Conservation (phyloP, 192 early-diverging fungal genomes). For the Powellomyces hirtus region DNA sequence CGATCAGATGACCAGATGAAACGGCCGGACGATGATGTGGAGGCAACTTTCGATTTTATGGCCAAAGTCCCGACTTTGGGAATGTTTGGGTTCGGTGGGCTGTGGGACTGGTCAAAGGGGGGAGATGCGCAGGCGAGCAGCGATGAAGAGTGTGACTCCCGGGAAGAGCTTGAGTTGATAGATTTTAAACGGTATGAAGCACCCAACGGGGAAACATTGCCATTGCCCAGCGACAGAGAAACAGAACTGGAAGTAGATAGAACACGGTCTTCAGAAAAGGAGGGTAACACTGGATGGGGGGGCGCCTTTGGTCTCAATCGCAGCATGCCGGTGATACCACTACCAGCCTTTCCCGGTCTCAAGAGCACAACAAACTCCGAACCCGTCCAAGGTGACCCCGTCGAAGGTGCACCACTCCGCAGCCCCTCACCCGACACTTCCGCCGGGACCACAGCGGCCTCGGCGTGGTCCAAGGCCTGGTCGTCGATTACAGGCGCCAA, state of each 20-base stretch:
- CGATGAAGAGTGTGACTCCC: not conserved
- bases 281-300: too few species aligned
- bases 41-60: constrained; percentile 14
- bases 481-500: constrained; percentile 1
- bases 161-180: not conserved
- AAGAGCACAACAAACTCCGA: not conserved
- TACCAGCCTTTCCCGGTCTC: not conserved
- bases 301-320: not conserved
- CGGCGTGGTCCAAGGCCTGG: constrained; percentile 13
- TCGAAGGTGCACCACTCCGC: not conserved
- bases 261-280: too few species aligned
- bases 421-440: not conserved
- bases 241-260: too few species aligned
- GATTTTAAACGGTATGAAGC: not conserved
- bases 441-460: constrained; percentile 11
- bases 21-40: constrained; percentile 1
- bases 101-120: not conserved
- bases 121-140: not conserved
- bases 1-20: not conserved
- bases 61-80: constrained; percentile 1
- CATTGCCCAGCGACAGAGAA: too few species aligned
- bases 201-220: not conserved
- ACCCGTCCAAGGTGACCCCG: not conserved
- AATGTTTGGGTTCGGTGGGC: constrained; percentile 13
- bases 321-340: not conserved